A percentile compares a stretch with the other conserved stretches of the same genome.
These are phyloP conservation scores for Metschnikowia corniflorae DNA, from an alignment of 805 yeast genomes.

Conservation along the genomic window DNA sequence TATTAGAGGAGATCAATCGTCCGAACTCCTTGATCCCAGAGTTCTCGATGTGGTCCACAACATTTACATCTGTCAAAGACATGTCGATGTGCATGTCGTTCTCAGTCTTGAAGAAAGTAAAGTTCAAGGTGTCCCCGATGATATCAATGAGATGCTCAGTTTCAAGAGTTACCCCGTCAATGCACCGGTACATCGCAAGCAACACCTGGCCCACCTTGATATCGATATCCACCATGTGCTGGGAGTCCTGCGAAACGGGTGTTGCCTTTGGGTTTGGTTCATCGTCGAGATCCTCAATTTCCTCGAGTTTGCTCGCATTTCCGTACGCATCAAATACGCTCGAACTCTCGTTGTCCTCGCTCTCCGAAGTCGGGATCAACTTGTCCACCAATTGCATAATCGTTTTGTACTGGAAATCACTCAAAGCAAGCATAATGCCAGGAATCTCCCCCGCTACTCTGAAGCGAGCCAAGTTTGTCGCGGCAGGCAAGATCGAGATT, in stretches of 20 bases:
- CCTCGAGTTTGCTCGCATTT: conserved; percentile 6
- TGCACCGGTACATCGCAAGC: conserved; percentile 64
- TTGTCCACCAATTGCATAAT: conserved; percentile 73
- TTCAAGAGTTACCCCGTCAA: conserved; percentile 53
- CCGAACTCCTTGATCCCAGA: conserved; percentile 61
- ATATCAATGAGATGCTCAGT: conserved; percentile 71
- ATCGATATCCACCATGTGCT: conserved; percentile 67
- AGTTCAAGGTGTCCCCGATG: conserved; percentile 58
- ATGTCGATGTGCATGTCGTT: conserved; percentile 65
- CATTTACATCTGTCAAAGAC: conserved; percentile 56
- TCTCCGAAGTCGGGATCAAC: conserved; percentile 53
- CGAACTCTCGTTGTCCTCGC: conserved; percentile 29
- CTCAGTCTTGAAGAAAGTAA: conserved; percentile 58
- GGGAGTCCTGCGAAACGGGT: conserved; percentile 31
- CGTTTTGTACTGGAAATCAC: conserved; percentile 87
- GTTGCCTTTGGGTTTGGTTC: conserved; percentile 1
- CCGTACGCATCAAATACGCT: conserved; percentile 37
- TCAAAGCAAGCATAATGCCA: conserved; percentile 61
- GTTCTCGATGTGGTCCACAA: conserved; percentile 72
- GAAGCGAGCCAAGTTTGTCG: conserved; percentile 66
- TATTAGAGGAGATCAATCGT: conserved; percentile 64
- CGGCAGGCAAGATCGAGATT: conserved; percentile 80
- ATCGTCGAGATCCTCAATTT: conserved; percentile 22
- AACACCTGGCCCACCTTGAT: conserved; percentile 65
- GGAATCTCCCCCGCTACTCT: conserved; percentile 79